These are phyloP conservation scores for Cynanchum wilfordii DNA, from an alignment of 257 asterid genomes.

Conservation along the genomic window DNA sequence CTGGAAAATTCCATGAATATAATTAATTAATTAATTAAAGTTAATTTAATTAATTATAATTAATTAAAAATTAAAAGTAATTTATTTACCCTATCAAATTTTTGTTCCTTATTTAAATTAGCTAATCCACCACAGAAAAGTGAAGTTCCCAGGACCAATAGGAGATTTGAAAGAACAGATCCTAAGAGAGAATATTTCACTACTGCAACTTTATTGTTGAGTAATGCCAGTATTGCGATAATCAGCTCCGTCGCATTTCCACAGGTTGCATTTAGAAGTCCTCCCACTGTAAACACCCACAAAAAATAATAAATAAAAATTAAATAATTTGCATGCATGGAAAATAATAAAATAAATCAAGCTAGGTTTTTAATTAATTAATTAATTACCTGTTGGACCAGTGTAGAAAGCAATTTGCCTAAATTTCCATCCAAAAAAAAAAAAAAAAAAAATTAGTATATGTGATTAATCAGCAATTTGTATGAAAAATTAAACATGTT, in stretches of 20 bases:
- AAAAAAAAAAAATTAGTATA: too few relatives aligned
- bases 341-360: too few relatives aligned
- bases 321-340: too few relatives aligned
- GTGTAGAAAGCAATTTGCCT: slow-evolving; percentile 87
- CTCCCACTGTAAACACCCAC: slow-evolving; percentile 56
- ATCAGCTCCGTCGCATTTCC: slow-evolving; percentile 94
- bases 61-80: too few relatives aligned
- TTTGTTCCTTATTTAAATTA: slow-evolving; percentile 51
- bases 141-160: slow-evolving; percentile 88
- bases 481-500: neutral
- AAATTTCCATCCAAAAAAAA: slow-evolving; percentile 23
- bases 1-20: slow-evolving; percentile 23
- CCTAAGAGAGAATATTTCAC: slow-evolving; percentile 84
- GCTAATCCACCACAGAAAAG: slow-evolving; percentile 91
- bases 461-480: neutral
- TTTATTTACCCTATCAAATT: slow-evolving; percentile 54
- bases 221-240: slow-evolving; percentile 69
- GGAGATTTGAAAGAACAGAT: slow-evolving; percentile 88
- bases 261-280: slow-evolving; percentile 93
- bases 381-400: slow-evolving; percentile 76
- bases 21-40: too few relatives aligned
- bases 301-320: too few relatives aligned
- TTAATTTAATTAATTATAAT: too few relatives aligned
- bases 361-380: too few relatives aligned
- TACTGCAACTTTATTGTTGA: slow-evolving; percentile 63